A percentile compares a stretch with the other conserved stretches of the same genome.
These are phyloP conservation scores for Salvia miltiorrhiza DNA, from an alignment of 257 asterid species.

Conservation along the genomic window DNA sequence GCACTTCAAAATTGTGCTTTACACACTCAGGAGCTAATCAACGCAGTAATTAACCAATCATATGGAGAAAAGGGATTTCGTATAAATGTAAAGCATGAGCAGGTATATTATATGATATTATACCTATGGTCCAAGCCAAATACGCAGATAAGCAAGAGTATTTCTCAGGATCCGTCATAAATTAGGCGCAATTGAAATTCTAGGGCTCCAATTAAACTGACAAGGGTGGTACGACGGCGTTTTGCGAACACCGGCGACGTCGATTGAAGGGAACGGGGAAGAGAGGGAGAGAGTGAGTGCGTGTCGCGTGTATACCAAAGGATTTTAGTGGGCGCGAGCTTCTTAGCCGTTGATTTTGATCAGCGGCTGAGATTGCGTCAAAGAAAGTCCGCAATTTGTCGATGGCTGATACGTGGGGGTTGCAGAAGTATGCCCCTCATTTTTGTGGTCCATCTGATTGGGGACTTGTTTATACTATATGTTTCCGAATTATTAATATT, in stretches of 20 bases:
- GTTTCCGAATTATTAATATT: no score
- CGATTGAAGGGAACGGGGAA: slow-evolving; percentile 18
- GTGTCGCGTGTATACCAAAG: slow-evolving; percentile 33
- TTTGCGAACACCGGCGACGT: slow-evolving; percentile 25
- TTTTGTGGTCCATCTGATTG: background rate
- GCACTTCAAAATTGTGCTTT: slow-evolving; percentile 1
- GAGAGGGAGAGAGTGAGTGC: slow-evolving; percentile 25
- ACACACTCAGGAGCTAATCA: slow-evolving; percentile 8
- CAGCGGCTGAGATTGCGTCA: slow-evolving; percentile 27
- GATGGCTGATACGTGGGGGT: slow-evolving; percentile 13
- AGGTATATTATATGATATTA: background rate
- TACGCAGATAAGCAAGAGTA: background rate
- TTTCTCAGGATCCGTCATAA: slow-evolving; percentile 11
- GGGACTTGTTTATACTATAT: no score
- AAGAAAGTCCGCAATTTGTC: background rate
- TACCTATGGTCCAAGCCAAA: slow-evolving; percentile 27
- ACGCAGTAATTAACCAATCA: background rate
- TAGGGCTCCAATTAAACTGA: slow-evolving; percentile 1
- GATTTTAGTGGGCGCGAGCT: slow-evolving; percentile 30
- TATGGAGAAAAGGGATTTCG: background rate
- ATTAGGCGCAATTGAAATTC: slow-evolving; percentile 14
- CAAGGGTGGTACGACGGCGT: slow-evolving; percentile 26
- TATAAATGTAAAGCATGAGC: background rate
- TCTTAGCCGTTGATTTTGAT: slow-evolving; percentile 32
- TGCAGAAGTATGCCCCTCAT: background rate